Conservation (phyloP, 208 protist species). For the Trypanosoma avium region DNA sequence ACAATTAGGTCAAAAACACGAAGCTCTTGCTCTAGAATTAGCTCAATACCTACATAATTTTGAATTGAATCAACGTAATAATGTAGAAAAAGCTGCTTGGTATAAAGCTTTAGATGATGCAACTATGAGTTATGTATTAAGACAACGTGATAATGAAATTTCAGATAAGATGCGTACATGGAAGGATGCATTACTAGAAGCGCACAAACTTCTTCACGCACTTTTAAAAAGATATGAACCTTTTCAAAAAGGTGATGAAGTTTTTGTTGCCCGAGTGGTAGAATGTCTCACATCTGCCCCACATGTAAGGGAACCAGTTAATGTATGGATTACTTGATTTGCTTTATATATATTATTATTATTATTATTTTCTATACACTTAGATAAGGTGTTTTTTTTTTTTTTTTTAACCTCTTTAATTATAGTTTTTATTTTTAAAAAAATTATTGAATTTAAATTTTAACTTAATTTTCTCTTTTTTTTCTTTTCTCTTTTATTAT, state of each 20-base stretch:
- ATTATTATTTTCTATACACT: not conserved
- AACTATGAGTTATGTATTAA: conserved; percentile 16
- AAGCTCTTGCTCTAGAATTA: conserved; percentile 1
- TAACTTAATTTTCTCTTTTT: conserved; percentile 19
- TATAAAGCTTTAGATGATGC: conserved; percentile 22
- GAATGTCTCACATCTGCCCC: conserved; percentile 14
- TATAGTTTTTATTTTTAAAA: no score
- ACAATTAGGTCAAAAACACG: conserved; percentile 5
- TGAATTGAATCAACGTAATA: not conserved
- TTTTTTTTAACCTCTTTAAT: conserved; percentile 13
- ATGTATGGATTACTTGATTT: conserved; percentile 2
- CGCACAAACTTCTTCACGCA: conserved; percentile 19
- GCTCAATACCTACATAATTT: conserved; percentile 5
- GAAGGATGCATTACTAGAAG: conserved; percentile 18
- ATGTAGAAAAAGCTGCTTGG: conserved; percentile 1
- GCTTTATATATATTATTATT: not conserved
- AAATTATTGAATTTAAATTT: conserved; percentile 5
- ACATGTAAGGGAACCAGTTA: conserved; percentile 17
- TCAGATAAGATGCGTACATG: conserved; percentile 12
- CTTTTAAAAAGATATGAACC: conserved; percentile 30
- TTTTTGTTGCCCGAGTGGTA: conserved; percentile 22
- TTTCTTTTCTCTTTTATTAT: conserved; percentile 2
- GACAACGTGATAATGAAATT: conserved; percentile 23
- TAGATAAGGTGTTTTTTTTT: not conserved
- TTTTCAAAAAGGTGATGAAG: conserved; percentile 28